A percentile compares a stretch with the other conserved stretches of the same genome.
These are phyloP conservation scores for Sporothrix phasma DNA, from an alignment of 2,329 filamentous ascomycete species.

Conservation along the genomic window DNA sequence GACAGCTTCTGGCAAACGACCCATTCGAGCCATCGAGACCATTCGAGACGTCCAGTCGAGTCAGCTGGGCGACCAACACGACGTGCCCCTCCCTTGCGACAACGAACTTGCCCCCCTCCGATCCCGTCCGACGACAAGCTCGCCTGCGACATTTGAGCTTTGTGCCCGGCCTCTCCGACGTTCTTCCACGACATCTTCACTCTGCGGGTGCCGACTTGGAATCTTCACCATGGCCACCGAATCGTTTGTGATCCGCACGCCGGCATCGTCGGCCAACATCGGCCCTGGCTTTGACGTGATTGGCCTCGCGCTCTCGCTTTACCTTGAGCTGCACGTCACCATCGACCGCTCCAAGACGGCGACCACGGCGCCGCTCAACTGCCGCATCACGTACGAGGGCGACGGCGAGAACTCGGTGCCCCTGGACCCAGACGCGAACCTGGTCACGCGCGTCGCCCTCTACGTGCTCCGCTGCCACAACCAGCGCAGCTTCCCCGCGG, in stretches of 20 bases:
- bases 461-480: constrained; percentile 92
- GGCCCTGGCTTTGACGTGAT: constrained; percentile 97
- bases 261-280: constrained; percentile 95
- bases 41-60: no score
- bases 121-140: neutral
- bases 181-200: neutral
- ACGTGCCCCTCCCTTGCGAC: neutral
- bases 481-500: constrained; percentile 69
- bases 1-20: neutral
- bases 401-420: constrained; percentile 64
- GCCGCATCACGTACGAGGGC: constrained; percentile 83
- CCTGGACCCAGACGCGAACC: constrained; percentile 74
- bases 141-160: neutral
- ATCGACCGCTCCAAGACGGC: constrained; percentile 49
- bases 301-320: constrained; percentile 85
- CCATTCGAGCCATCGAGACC: neutral
- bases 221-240: constrained; percentile 27
- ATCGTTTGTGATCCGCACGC: constrained; percentile 65
- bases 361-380: constrained; percentile 63
- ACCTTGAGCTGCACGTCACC: constrained; percentile 79
- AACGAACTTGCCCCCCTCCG: neutral
- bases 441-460: constrained; percentile 86
- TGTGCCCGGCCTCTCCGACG: neutral
- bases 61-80: neutral
- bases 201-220: no score